Base-by-base conservation (phyloP, 1,284 basidiomycete species). In the Phlebopus sp. region DNA sequence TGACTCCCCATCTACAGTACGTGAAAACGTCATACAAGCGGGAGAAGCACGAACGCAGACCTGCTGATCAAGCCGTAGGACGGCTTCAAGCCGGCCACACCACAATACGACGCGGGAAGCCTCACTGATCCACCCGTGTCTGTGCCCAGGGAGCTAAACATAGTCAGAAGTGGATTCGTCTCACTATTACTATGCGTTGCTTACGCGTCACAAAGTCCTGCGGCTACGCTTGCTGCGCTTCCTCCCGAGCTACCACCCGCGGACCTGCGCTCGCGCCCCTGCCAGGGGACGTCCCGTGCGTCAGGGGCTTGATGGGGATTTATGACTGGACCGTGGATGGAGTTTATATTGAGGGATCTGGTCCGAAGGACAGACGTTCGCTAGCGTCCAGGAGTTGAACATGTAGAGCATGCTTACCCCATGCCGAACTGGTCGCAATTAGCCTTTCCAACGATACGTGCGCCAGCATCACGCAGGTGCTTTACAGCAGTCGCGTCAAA, bases 371-470 rank as follows among this genome's bases (percentile, higher is more conserved):
- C 13, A 38, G 17, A 29, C 19, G 25, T 10, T 5, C 7, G 14
- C 0, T 8, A n/a, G n/a, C n/a, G n/a, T 1, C 11, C 23, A 35
- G 21, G 30, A 11, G 4, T 25, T n/a, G 36, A 11, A 9, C 2
- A 5, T 27, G 15, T 29, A 3, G 29, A 49, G 29, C 47, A 66
- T n/a, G n/a, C 75, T 15, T 53, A 93, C 86, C 96, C 96, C 96
- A 99, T 99, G 0, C 95, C 95, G 68, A 99, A 99, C 67, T 98
- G 96, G 64, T 99, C 96, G 68, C 93, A 94, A 63, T 97, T 97
- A 0, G 94, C 88, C 69, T 96, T 96, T 2, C 92, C 94, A 0
- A 86, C 62, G 11, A 98, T 79, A 8, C 77, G 66, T 0, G 87
- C 92, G 1, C 92, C 94, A 0, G 79, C 75, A 0, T 70, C 54